Conservation (phyloP, 768 basidiomycete genomes). For the Rhodotorula paludigena region DNA sequence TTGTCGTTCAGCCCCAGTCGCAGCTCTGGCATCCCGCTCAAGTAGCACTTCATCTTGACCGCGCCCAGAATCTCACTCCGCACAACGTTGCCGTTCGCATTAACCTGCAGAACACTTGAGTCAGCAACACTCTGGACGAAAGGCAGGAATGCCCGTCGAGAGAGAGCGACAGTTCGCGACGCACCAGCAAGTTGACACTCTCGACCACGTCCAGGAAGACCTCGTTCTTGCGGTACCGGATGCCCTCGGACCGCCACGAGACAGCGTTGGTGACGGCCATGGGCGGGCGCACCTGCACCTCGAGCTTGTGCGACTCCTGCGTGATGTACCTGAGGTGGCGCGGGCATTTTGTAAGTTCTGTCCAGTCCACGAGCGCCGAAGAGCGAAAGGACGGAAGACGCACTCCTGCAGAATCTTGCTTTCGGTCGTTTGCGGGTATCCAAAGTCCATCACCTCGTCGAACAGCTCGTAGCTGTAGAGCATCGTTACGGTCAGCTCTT, state of each 20-base stretch:
- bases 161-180: slow-evolving; percentile 44
- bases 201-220: slow-evolving; percentile 98
- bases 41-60: slow-evolving; percentile 99
- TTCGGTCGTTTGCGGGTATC: slow-evolving; percentile 97
- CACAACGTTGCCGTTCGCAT: slow-evolving; percentile 92
- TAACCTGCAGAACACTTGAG: slow-evolving; percentile 60
- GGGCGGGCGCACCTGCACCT: slow-evolving; percentile 76
- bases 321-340: slow-evolving; percentile 75
- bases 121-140: too few species aligned
- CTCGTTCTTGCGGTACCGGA: slow-evolving; percentile 96
- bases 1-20: slow-evolving; percentile 95
- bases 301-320: slow-evolving; percentile 95
- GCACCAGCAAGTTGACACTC: slow-evolving; percentile 87
- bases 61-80: slow-evolving; percentile 97
- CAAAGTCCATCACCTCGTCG: slow-evolving; percentile 99
- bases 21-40: slow-evolving; percentile 98
- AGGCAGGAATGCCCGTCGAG: background rate
- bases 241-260: slow-evolving; percentile 96
- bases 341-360: background rate
- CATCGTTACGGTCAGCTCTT: background rate
- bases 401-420: slow-evolving; percentile 97
- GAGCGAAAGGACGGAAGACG: slow-evolving; percentile 38
- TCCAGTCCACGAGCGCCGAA: background rate
- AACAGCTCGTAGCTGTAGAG: slow-evolving; percentile 69
- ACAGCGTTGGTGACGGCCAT: slow-evolving; percentile 98